Conservation (phyloP, 192 early-diverging fungal genomes). For the Entophlyctis luteolus region DNA sequence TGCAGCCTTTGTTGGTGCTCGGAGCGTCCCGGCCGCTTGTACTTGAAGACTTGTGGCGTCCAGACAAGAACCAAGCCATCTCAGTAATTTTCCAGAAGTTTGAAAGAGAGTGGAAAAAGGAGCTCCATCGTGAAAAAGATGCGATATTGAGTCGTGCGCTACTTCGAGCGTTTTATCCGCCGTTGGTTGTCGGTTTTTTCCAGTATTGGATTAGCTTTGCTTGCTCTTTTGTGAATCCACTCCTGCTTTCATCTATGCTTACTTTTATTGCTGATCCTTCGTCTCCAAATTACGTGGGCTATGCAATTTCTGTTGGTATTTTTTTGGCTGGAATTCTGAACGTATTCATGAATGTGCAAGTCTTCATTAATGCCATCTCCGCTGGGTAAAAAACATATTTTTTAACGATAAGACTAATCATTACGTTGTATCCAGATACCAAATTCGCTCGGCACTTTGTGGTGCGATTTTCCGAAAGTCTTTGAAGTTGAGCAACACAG, state of each 20-base stretch:
- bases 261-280: background rate
- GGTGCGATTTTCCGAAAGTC: conserved; percentile 23
- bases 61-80: conserved; percentile 18
- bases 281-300: conserved; percentile 14
- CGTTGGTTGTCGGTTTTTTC: background rate
- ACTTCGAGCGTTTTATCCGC: conserved; percentile 11
- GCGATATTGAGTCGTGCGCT: background rate
- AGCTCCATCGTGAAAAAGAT: background rate
- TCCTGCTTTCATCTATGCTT: conserved; percentile 8
- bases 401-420: too few species aligned
- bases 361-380: conserved; percentile 13
- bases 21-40: conserved; percentile 13
- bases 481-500: conserved; percentile 5
- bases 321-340: background rate
- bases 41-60: conserved; percentile 28
- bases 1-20: conserved; percentile 20
- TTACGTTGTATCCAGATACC: conserved; percentile 22
- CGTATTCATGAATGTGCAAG: conserved; percentile 19
- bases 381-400: conserved; percentile 20
- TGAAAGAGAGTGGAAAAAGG: conserved; percentile 4
- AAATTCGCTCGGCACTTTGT: conserved; percentile 22
- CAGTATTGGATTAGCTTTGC: conserved; percentile 17
- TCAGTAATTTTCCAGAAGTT: conserved; percentile 9
- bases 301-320: conserved; percentile 13
- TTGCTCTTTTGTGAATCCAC: conserved; percentile 18